phyloP scores from a whole-genome alignment of 331 rosid species.

The Saraca asoca region DNA sequence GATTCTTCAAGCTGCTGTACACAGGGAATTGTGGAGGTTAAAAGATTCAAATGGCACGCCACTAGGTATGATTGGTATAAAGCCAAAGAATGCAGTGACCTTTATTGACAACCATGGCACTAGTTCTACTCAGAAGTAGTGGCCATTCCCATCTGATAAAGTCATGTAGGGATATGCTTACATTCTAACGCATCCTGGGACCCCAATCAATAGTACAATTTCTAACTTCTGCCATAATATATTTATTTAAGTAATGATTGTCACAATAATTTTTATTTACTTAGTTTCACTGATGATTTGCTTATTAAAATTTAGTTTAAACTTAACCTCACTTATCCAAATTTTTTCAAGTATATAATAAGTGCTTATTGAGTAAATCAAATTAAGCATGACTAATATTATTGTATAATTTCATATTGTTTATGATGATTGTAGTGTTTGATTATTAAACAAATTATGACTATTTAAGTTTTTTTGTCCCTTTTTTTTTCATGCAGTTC shows the following conservation, averaged over 20 bases:
- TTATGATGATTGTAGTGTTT: too few species aligned
- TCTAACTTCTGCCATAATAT: conserved; percentile 8
- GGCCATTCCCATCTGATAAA: conserved; percentile 82
- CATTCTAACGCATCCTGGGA: conserved; percentile 85
- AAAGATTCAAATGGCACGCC: conserved; percentile 66
- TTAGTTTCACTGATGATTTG: too few species aligned
- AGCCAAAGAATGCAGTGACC: conserved; percentile 73
- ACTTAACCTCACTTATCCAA: too few species aligned
- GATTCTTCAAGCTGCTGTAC: conserved; percentile 63
- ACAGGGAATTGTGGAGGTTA: conserved; percentile 72
- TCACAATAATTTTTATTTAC: too few species aligned
- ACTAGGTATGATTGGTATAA: conserved; percentile 70
- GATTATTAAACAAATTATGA: background rate
- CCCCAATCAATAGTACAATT: conserved; percentile 57
- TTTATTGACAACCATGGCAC: conserved; percentile 85
- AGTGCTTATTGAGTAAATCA: too few species aligned
- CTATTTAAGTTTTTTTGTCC: background rate
- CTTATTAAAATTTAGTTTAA: too few species aligned
- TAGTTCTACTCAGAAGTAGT: conserved; percentile 60
- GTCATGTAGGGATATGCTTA: conserved; percentile 77
- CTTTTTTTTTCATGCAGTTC: conserved; percentile 51
- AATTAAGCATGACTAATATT: too few species aligned
- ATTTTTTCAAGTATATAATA: too few species aligned
- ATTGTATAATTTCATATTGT: too few species aligned
- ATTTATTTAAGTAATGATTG: background rate